Base-by-base conservation (phyloP, 805 yeast species). In the Alloascoidea africana region DNA sequence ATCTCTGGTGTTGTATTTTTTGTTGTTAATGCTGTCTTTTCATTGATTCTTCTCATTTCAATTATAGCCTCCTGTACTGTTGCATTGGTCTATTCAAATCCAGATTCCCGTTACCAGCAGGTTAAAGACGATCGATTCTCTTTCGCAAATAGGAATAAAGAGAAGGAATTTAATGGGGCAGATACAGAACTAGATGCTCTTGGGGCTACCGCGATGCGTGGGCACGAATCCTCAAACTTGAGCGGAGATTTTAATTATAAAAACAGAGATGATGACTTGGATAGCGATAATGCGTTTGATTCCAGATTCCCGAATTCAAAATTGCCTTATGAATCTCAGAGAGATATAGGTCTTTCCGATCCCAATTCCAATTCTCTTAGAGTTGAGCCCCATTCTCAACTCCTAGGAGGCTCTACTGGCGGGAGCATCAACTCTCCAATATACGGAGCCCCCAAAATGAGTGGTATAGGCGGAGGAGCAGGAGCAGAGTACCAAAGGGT, bases 51-150 rank as follows among this genome's bases (percentile, higher is more conserved):
- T 50, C 62, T 91, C 53, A 62, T 91, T 36, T 78, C 87, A 66
- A 86, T 95, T 35, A 76, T 91, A 48, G 73, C 86, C 30, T 82
- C 95, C 1, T 87, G 97, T 62, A 63, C 76, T 4, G 63, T 85
- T 58, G 95, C 96, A 0, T 58, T 91, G 49, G 46, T 87, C 19
- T 78, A 81, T 56, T 85, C 81, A 65, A 86, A 91, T 56, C 97
- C 98, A 38, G 98, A 91, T 58, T 74, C 89, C 5, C 72, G 94
- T 48, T 91, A 91, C 62, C 89, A 85, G 61, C 97, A 96, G 43
- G 81, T 89, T 80, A 81, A 80, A 49, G 98, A 91, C 57, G 98
- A 91, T 54, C 74, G 98, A 54, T 91, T 82, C 37, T 82, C 96
- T n/a, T 91, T 91, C 56, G 41, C 41, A 23, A 44, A 47, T 41